Percentiles rank a stretch among this genome's conserved stretches.
Evolutionary conservation across 2,329 filamentous ascomycete genomes (phyloP).

Genomic region (Ophiostoma himal-ulmi): DNA sequence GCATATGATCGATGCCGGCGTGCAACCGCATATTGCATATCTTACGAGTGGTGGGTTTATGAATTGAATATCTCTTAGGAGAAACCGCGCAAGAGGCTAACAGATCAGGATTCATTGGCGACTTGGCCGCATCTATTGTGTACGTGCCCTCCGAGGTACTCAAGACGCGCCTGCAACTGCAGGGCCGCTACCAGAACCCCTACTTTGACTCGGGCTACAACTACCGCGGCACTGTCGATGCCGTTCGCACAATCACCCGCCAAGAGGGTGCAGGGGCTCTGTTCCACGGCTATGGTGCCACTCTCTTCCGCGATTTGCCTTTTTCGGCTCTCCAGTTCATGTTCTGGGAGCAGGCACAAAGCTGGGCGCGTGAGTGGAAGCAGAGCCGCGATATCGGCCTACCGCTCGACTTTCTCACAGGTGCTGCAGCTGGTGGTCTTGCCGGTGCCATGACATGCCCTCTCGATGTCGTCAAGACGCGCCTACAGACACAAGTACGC

Average conservation of each 20-base stretch:
- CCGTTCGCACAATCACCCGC: constrained; percentile 75
- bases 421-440: constrained; percentile 81
- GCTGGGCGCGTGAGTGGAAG: constrained; percentile 71
- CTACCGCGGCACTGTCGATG: constrained; percentile 79
- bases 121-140: constrained; percentile 82
- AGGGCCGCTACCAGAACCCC: constrained; percentile 92
- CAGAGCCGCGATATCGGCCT: constrained; percentile 79
- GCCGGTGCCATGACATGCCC: constrained; percentile 93
- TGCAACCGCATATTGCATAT: constrained; percentile 80
- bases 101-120: constrained; percentile 73
- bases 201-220: constrained; percentile 94
- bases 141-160: constrained; percentile 97
- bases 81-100: background rate
- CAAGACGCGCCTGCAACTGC: constrained; percentile 92
- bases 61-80: too few species aligned
- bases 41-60: constrained; percentile 63
- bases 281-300: constrained; percentile 96
- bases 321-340: constrained; percentile 97
- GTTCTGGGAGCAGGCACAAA: constrained; percentile 93
- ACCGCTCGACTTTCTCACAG: constrained; percentile 79
- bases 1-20: constrained; percentile 73
- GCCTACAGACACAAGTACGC: constrained; percentile 84
- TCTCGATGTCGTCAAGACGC: constrained; percentile 93
- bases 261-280: constrained; percentile 78
- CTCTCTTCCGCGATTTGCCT: constrained; percentile 85